phyloP scores from a whole-genome alignment of 331 rosid genomes.

The Malus hybrid region DNA sequence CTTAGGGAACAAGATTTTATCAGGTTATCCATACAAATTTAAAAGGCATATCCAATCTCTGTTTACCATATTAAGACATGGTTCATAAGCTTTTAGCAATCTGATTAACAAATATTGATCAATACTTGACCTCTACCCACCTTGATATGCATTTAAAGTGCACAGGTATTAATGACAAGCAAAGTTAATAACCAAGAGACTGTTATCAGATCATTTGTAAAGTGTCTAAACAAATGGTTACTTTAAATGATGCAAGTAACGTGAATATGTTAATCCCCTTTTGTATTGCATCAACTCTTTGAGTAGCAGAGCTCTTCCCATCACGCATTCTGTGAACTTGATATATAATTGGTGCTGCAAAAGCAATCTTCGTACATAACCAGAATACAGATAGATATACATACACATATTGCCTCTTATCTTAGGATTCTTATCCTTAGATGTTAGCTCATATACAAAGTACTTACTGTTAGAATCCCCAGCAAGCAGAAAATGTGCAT shows the following conservation, averaged over 20 bases:
- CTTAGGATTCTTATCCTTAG: not conserved
- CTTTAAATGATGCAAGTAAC: constrained; percentile 80
- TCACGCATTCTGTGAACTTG: constrained; percentile 70
- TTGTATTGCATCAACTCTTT: constrained; percentile 87
- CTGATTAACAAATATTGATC: not conserved
- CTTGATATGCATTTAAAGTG: not conserved
- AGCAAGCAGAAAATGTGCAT: constrained; percentile 71
- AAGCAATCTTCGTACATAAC: not conserved
- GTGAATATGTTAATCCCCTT: constrained; percentile 77
- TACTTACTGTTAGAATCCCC: constrained; percentile 81
- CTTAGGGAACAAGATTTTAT: not conserved
- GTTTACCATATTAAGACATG: not conserved
- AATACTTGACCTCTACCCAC: not conserved
- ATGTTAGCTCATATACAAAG: not conserved
- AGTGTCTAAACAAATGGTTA: constrained; percentile 19
- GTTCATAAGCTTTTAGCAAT: not conserved
- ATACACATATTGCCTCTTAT: not conserved
- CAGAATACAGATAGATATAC: not conserved
- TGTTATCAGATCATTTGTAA: not conserved
- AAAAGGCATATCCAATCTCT: not conserved
- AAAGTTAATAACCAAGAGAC: not conserved
- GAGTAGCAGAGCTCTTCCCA: constrained; percentile 76
- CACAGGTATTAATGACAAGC: not conserved
- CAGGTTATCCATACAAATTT: not conserved
- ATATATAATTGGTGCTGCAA: constrained; percentile 83